Evolutionary conservation across 441 rosid species (phyloP), one percentile per base, ranked within the genome.

Genomic region (Euphorbia celastroides): DNA sequence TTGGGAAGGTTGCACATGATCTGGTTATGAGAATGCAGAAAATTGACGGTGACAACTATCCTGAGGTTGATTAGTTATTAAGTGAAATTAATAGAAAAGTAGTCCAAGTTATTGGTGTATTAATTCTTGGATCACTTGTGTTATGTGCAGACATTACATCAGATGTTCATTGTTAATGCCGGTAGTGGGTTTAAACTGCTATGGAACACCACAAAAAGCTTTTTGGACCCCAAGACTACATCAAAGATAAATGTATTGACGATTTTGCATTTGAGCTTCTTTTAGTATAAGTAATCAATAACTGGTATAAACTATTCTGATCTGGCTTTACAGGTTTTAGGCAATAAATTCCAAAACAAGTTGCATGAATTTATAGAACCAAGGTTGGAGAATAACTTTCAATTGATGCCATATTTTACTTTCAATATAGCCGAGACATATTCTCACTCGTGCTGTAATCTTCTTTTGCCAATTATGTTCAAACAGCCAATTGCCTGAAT

Each of bases 21-120:
- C 86, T 88, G 70, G 88, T 93, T 19, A 84, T 90, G 93, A 88
- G 86, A 58, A 84, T 93, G 74, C 98, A 93, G 83, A 93, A 93
- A 77, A 86, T 90, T 70, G 98, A 93, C 51, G 92, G 96, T 25
- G 98, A 90, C 71, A 93, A 93, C 87, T 93, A 93, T 67, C 98
- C 98, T 26, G 98, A 93, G 97, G 98, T 90, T 70, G 73, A 72
- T 82, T 72, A 44, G 42, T 73, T n/a, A 3, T 51, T 65, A 14
- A 60, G 11, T 23, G 17, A 27, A 64, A 51, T 17, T 50, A 52
- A 54, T 27, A 62, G 38, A 68, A 34, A 13, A 8, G 27, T 62
- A 5, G 25, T 71, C 44, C 48, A 31, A 34, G 42, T 66, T 56
- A n/a, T 65, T 62, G 22, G 46, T 67, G 36, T 42, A 19, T 34